A percentile compares a stretch with the other conserved stretches of the same genome.
Evolutionary conservation across 2,329 filamentous ascomycete species (phyloP).

Genomic region (Colletotrichum kahawae): DNA sequence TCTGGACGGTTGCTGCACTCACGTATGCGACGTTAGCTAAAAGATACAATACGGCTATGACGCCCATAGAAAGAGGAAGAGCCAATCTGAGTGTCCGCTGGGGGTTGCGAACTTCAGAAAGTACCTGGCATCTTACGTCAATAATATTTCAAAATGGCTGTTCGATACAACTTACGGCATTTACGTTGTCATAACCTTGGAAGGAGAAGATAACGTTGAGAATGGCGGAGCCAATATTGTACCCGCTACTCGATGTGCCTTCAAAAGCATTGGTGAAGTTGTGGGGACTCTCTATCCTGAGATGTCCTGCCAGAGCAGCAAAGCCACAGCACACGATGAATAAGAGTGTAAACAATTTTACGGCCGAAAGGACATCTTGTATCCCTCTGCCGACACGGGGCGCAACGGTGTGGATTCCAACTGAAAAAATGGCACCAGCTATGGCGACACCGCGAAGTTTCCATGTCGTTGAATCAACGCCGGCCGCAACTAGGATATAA

Average conservation of each 20-base stretch:
- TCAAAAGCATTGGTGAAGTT: conserved; percentile 13
- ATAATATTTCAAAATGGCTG: rapidly evolving
- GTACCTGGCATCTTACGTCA: neutral
- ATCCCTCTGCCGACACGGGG: conserved; percentile 5
- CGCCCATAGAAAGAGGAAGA: conserved; percentile 9
- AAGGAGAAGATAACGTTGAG: conserved; percentile 19
- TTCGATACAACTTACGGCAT: neutral
- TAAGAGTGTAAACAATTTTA: conserved; percentile 12
- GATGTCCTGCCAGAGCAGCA: conserved; percentile 5
- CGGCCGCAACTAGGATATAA: conserved; percentile 10
- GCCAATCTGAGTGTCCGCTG: conserved; percentile 11
- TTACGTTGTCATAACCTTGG: conserved; percentile 17
- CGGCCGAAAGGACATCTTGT: conserved; percentile 7
- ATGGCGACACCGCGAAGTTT: conserved; percentile 11
- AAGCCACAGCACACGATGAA: conserved; percentile 20
- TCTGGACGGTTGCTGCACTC: neutral
- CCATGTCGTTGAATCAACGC: conserved; percentile 9
- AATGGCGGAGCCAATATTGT: conserved; percentile 14
- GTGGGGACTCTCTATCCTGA: neutral
- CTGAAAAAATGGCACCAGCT: conserved; percentile 4
- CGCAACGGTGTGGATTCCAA: conserved; percentile 10
- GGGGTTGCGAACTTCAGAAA: conserved; percentile 19
- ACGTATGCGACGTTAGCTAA: conserved; percentile 15
- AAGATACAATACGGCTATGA: conserved; percentile 9
- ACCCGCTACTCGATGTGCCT: conserved; percentile 10